Percentiles rank a stretch among this genome's conserved stretches.
Evolutionary conservation across 495 filamentous ascomycete genomes (phyloP).

Genomic region (Aspergillus incahuasiensis): DNA sequence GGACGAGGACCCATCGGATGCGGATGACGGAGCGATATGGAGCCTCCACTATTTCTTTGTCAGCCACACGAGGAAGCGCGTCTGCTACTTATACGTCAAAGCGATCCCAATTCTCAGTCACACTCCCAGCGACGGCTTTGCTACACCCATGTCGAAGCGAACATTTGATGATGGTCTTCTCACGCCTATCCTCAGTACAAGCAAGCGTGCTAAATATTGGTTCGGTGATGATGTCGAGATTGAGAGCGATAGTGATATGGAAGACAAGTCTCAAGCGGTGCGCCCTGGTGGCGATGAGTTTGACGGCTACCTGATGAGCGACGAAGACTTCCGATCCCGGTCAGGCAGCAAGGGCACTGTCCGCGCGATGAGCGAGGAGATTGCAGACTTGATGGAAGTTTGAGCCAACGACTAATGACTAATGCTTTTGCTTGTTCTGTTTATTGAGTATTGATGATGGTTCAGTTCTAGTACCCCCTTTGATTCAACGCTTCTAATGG

Average conservation of each 20-base stretch:
- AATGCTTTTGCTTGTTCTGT: background rate
- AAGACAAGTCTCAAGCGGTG: slow-evolving; percentile 26
- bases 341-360: slow-evolving; percentile 47
- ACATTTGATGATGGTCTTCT: slow-evolving; percentile 46
- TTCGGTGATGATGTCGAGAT: slow-evolving; percentile 58
- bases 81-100: slow-evolving; percentile 87
- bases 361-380: slow-evolving; percentile 68
- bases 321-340: slow-evolving; percentile 39
- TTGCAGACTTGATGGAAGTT: slow-evolving; percentile 65
- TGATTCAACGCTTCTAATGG: slow-evolving; percentile 6
- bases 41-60: slow-evolving; percentile 96
- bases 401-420: slow-evolving; percentile 22
- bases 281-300: slow-evolving; percentile 31
- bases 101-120: slow-evolving; percentile 80
- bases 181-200: slow-evolving; percentile 51
- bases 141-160: slow-evolving; percentile 43
- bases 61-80: slow-evolving; percentile 87
- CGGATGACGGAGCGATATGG: slow-evolving; percentile 91
- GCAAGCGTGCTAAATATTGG: slow-evolving; percentile 81
- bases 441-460: background rate
- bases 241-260: slow-evolving; percentile 46
- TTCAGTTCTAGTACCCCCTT: slow-evolving; percentile 2
- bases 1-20: slow-evolving; percentile 78
- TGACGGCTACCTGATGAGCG: slow-evolving; percentile 41
- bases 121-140: slow-evolving; percentile 44